Evolutionary conservation across 1,284 basidiomycete genomes (phyloP).

Genomic region (Schizophyllum commune): DNA sequence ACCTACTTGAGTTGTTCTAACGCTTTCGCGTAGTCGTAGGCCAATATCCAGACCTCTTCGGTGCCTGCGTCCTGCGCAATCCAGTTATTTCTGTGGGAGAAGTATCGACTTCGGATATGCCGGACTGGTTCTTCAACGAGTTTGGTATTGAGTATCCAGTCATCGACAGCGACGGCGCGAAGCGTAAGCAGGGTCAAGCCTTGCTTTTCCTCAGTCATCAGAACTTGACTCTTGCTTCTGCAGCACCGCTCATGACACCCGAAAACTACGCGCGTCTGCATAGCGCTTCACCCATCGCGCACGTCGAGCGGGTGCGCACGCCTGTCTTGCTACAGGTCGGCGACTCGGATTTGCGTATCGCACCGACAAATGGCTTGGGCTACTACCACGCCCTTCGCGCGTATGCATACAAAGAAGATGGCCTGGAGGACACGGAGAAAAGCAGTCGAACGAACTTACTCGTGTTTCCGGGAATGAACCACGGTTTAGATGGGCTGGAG

Average conservation of each 20-base stretch:
- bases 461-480: constrained; percentile 53
- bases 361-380: constrained; percentile 53
- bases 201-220: no score
- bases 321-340: constrained; percentile 59
- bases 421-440: constrained; percentile 15
- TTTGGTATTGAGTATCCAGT: constrained; percentile 41
- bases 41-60: constrained; percentile 52
- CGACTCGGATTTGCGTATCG: constrained; percentile 52
- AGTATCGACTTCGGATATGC: constrained; percentile 51
- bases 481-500: constrained; percentile 58
- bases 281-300: constrained; percentile 48
- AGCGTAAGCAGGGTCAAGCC: neutral
- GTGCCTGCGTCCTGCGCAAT: constrained; percentile 57
- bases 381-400: constrained; percentile 51
- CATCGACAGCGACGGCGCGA: neutral
- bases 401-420: neutral
- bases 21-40: constrained; percentile 42
- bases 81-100: constrained; percentile 61
- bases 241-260: constrained; percentile 32
- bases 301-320: constrained; percentile 42
- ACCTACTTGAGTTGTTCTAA: neutral
- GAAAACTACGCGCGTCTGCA: constrained; percentile 38
- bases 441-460: constrained; percentile 47
- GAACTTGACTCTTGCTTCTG: neutral
- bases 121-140: constrained; percentile 66